Base-by-base conservation (phyloP, 306 rosid species). In the Clitoria ternatea region DNA sequence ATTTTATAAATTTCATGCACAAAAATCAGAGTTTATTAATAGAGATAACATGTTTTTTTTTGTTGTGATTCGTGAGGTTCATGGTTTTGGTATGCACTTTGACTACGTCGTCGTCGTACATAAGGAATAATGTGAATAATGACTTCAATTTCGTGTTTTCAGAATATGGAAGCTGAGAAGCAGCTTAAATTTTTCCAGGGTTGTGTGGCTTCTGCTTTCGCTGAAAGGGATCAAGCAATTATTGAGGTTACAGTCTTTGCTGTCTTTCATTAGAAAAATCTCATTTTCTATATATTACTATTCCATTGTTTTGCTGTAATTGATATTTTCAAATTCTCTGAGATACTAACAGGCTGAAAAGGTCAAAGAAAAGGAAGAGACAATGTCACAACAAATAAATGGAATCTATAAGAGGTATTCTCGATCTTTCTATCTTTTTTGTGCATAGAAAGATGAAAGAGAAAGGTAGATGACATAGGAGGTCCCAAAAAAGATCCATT, bases 181-280 rank as follows among this genome's bases (percentile, higher is more conserved):
- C 99, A 94, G 87, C 76, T 94, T 67, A 94, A 94, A 44, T 91
- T 94, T 83, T 94, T 94, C 86, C 99, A 89, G 73, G 86, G 97
- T 57, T 94, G 99, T 44, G 95, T 94, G 36, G 99, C 97, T 76
- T 78, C 97, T 72, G 99, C 97, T 35, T 94, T 94, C 77, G 84
- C 97, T 37, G 99, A 91, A 85, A 92, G 97, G 77, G 99, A 94
- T 82, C 79, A 87, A 70, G 89, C 97, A 44, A 80, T 91, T 35
- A 87, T 91, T 85, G 97, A 94, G 99, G 99, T 94, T 15, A 69
- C 67, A 44, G 60, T 37, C 13, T 52, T 43, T 12, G 54, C 40
- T 49, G 4, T 66, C 47, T 56, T 68, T 68, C 61, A 33, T 63
- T 50, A 13, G 14, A 73, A 33, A 26, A 49, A 15, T 24, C 7